Base-by-base conservation (phyloP, 1,139 yeast species). In the Geotrichum fermentans region DNA sequence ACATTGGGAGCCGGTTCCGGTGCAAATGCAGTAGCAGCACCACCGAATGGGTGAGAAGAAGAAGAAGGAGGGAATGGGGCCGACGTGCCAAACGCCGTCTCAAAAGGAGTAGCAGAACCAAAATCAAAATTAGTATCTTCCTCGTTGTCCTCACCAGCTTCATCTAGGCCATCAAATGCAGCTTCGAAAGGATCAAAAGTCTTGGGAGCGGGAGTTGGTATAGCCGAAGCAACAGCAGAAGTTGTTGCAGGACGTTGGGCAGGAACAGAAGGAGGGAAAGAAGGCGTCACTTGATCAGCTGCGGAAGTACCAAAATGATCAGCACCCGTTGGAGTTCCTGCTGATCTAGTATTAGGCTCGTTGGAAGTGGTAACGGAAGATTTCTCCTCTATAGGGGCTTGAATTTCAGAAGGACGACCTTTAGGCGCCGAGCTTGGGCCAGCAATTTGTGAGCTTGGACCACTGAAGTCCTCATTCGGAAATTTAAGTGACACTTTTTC, bases 151-250 rank as follows among this genome's bases (percentile, higher is more conserved):
- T 42, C 40, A 11, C 20, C 40, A 7, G 40, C 45, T 20, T 29
- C 34, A 29, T 26, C 32, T n/a, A 42, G 24, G 20, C 40, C 40
- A 26, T 24, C 33, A 34, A 42, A 35, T 17, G 40, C 45, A 34
- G 45, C 33, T 20, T 36, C 41, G 20, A 26, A 22, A 17, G 33
- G 26, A 20, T 24, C 33, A n/a, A 17, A 7, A 26, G 44, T 11
- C 20, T 32, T 28, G 14, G 17, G 14, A 22, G 38, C 21, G 10
- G 21, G n/a, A 8, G 37, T 22, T 20, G 21, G 21, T 13, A 17
- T 16, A 35, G 36, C 14, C 24, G 34, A 17, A 30, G 34, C 17
- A 30, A 53, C 73, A 74, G 18, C 68, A 58, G 37, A 43, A 49
- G 24, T 8, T 18, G 18, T 28, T 7, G 16, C 33, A 32, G 14